Evolutionary conservation across 352 stramenopile species (phyloP), one percentile per base, ranked within the genome.

Genomic region (Pelagophyceae sp.): DNA sequence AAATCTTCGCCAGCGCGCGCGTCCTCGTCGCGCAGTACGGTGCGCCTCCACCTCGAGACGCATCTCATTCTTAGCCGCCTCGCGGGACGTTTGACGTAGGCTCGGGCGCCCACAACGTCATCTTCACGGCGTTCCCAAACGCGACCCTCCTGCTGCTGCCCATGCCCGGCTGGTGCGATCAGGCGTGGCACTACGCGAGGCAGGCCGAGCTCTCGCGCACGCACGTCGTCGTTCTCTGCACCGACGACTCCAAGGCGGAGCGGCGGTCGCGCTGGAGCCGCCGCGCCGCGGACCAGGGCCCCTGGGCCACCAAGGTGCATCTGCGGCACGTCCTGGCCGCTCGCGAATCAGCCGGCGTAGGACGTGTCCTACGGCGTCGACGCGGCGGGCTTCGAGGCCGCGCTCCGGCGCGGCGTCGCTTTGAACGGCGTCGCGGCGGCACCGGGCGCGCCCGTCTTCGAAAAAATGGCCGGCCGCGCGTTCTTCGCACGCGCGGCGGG

Each of bases 151-250:
- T 84, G 0, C 29, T 84, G 1, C 70, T 84, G 23, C 45, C 80
- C 45, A 71, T 75, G 75, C 74, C 78, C 50, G 75, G 77, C 1
- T 84, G 80, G 80, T 84, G 80, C 67, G 51, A 77, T 17, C 63
- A 50, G 2, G 38, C 31, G 3, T 80, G 77, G 70, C 31, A 67
- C n/a, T 83, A 82, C 61, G 69, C 54, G 17, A 31, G 65, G 3
- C 77, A 82, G 38, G 79, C 71, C 54, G 3, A 35, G 19, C 50
- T 83, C 29, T 29, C 6, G 17, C 58, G 77, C n/a, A 29, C 71
- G 23, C 29, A 17, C 0, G 38, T 45, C 19, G 54, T 67, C 29
- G 17, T 6, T 5, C 32, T 82, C 38, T 82, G 79, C 64, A 31
- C 65, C 5, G n/a, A 50, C 11, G 51, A 33, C 29, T n/a, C 3